Conservation (phyloP, 177 flowering plant species). For the Vitis hybrid region DNA sequence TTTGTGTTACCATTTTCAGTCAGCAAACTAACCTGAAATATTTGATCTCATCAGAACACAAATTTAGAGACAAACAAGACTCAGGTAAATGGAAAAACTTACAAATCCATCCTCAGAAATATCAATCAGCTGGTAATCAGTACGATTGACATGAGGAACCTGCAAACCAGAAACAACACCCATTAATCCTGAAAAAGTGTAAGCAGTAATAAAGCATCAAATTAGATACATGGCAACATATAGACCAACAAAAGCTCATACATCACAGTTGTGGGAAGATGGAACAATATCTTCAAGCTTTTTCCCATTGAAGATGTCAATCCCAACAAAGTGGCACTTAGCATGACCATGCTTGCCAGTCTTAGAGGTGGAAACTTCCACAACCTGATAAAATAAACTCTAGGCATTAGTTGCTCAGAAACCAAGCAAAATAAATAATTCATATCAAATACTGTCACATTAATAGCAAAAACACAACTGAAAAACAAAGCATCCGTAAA, state of each 20-base stretch:
- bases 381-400: conserved; percentile 36
- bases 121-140: conserved; percentile 58
- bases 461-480: not conserved
- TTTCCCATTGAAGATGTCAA: conserved; percentile 64
- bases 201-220: not conserved
- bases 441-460: not conserved
- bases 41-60: not conserved
- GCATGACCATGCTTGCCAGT: conserved; percentile 86
- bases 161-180: conserved; percentile 8
- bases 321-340: conserved; percentile 68
- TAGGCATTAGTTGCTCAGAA: not conserved
- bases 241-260: conserved; percentile 13
- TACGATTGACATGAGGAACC: conserved; percentile 60
- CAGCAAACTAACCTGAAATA: conserved; percentile 47
- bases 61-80: not conserved
- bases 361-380: conserved; percentile 79
- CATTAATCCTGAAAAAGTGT: not conserved
- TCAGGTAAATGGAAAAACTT: conserved; percentile 8
- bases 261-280: conserved; percentile 81
- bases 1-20: conserved; percentile 54
- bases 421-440: not conserved
- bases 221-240: not conserved
- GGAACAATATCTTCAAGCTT: conserved; percentile 85
- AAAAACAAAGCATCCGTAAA: not conserved
- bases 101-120: conserved; percentile 64